A percentile compares a stretch with the other conserved stretches of the same genome.
Evolutionary conservation across 176 grass and related monocot species (phyloP).

Genomic region (Thinopyrum elongatum): DNA sequence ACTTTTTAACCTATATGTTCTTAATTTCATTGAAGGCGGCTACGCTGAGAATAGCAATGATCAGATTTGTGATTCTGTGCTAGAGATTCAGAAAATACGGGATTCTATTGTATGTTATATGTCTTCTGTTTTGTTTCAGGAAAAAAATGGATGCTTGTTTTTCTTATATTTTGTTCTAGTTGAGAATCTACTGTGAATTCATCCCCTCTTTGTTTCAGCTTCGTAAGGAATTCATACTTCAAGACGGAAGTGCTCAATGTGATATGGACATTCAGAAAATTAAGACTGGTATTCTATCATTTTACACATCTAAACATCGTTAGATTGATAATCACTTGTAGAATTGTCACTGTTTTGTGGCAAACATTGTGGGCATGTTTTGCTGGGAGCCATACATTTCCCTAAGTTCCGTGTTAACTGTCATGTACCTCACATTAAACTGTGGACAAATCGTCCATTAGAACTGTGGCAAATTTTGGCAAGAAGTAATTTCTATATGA

Average conservation of each 20-base stretch:
- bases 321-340: background rate
- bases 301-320: background rate
- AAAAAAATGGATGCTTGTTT: background rate
- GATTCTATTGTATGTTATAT: constrained; percentile 24
- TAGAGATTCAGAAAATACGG: background rate
- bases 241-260: constrained; percentile 37
- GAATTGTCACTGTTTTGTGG: background rate
- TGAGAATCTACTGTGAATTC: background rate
- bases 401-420: background rate
- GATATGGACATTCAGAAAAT: constrained; percentile 54
- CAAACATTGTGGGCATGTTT: background rate
- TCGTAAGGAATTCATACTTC: constrained; percentile 20
- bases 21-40: constrained; percentile 4
- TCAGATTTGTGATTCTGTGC: background rate
- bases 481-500: background rate
- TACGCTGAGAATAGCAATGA: background rate
- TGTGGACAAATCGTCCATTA: no score
- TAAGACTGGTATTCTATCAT: constrained; percentile 17
- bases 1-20: background rate
- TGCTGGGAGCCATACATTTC: background rate
- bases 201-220: constrained; percentile 18
- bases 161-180: background rate
- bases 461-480: background rate
- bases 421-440: background rate
- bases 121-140: background rate